These are phyloP conservation scores for Morella rubra DNA, from an alignment of 306 rosid species.

Conservation along the genomic window DNA sequence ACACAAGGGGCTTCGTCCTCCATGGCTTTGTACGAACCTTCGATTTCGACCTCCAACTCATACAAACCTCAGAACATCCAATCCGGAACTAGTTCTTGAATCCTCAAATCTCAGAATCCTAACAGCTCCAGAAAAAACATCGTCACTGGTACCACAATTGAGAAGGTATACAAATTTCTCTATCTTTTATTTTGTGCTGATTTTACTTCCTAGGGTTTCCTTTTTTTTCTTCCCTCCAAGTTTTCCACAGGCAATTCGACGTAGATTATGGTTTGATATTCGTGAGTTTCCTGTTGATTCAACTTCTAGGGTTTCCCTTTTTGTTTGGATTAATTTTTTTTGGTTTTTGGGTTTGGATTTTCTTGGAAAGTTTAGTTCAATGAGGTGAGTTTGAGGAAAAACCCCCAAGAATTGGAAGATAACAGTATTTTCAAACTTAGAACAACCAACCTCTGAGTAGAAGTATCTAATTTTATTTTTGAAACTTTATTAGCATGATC, in stretches of 20 bases:
- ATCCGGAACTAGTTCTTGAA: conserved; percentile 30
- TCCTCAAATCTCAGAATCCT: conserved; percentile 24
- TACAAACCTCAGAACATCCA: conserved; percentile 32
- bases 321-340: conserved; percentile 9
- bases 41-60: conserved; percentile 67
- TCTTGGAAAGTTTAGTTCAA: conserved; percentile 1
- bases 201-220: conserved; percentile 57
- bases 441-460: conserved; percentile 12
- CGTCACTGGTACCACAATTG: conserved; percentile 26
- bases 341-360: neutral
- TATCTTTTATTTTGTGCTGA: conserved; percentile 26
- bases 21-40: conserved; percentile 73
- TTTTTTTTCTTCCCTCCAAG: conserved; percentile 31
- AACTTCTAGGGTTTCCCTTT: conserved; percentile 41
- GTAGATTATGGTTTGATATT: conserved; percentile 19
- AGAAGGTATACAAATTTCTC: conserved; percentile 42
- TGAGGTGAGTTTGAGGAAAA: conserved; percentile 18
- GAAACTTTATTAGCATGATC: neutral
- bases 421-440: conserved; percentile 27
- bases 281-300: conserved; percentile 32
- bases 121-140: conserved; percentile 21
- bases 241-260: conserved; percentile 12
- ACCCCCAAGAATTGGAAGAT: conserved; percentile 3
- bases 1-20: conserved; percentile 72
- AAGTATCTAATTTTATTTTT: neutral